Conservation (phyloP, 2,329 filamentous ascomycete species). For the Penicillium sp. region DNA sequence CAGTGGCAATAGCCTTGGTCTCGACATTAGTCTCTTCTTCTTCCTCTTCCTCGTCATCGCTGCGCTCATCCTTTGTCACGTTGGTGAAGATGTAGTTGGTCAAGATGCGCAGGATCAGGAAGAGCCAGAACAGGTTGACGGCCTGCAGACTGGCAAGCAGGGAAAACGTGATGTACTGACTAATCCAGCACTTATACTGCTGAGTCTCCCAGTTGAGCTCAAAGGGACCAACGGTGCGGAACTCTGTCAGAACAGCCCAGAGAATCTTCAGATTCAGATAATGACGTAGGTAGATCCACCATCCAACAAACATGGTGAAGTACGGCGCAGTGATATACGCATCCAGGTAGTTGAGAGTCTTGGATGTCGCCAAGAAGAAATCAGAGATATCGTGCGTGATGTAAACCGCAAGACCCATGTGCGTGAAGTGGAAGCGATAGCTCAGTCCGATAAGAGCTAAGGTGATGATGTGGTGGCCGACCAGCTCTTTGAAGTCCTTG, state of each 20-base stretch:
- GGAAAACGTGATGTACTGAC: slow-evolving; percentile 48
- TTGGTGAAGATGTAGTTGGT: slow-evolving; percentile 45
- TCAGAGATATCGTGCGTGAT: slow-evolving; percentile 93
- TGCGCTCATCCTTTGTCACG: slow-evolving; percentile 45
- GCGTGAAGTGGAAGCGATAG: slow-evolving; percentile 96
- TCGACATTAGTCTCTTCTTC: slow-evolving; percentile 27
- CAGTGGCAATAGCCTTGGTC: slow-evolving; percentile 30
- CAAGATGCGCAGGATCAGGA: slow-evolving; percentile 47
- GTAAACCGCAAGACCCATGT: slow-evolving; percentile 91
- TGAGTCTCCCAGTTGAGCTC: slow-evolving; percentile 52
- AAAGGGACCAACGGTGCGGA: slow-evolving; percentile 50
- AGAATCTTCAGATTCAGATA: slow-evolving; percentile 56
- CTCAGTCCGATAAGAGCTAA: slow-evolving; percentile 79
- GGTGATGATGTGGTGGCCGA: slow-evolving; percentile 88
- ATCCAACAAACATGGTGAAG: slow-evolving; percentile 76
- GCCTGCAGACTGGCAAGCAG: slow-evolving; percentile 48
- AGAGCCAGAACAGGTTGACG: slow-evolving; percentile 51
- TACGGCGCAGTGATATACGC: slow-evolving; percentile 76
- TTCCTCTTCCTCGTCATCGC: slow-evolving; percentile 48
- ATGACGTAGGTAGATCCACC: slow-evolving; percentile 91
- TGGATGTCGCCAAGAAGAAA: slow-evolving; percentile 93
- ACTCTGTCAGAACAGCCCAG: slow-evolving; percentile 49
- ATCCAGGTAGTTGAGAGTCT: slow-evolving; percentile 88
- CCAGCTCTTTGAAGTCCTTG: slow-evolving; percentile 93
- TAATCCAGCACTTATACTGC: slow-evolving; percentile 53